Evolutionary conservation across 192 early-diverging fungal species (phyloP).

Genomic region (Phycomyces nitens): DNA sequence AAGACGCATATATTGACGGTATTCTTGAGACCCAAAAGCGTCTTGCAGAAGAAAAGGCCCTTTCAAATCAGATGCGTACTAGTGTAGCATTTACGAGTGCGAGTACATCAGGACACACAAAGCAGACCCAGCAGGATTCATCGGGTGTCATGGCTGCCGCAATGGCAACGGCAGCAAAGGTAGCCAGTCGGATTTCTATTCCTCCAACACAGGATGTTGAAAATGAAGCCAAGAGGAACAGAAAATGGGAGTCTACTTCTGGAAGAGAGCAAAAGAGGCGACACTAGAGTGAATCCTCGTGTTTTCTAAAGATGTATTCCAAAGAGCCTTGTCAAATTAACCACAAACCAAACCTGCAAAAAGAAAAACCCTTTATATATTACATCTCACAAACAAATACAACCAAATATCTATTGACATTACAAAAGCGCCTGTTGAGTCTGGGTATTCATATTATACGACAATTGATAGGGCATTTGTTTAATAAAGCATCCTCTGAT

Average conservation of each 20-base stretch:
- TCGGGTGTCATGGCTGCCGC: constrained; percentile 20
- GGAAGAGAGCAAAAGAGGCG: not conserved
- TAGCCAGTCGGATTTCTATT: constrained; percentile 19
- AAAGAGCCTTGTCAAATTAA: too few relatives aligned
- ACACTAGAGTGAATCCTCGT: not conserved
- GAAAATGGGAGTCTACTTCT: not conserved
- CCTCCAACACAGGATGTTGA: constrained; percentile 2
- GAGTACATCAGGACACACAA: not conserved
- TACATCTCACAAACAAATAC: too few relatives aligned
- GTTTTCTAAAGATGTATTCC: not conserved
- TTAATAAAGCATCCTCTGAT: too few relatives aligned
- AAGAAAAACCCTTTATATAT: too few relatives aligned
- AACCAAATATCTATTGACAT: too few relatives aligned
- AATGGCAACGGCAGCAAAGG: constrained; percentile 24
- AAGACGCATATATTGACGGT: constrained; percentile 55
- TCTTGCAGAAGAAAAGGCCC: constrained; percentile 38
- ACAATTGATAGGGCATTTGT: too few relatives aligned
- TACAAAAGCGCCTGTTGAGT: too few relatives aligned
- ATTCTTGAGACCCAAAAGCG: constrained; percentile 46
- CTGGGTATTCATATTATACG: too few relatives aligned
- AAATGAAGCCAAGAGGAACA: not conserved
- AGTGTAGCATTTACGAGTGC: constrained; percentile 15
- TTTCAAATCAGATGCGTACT: constrained; percentile 24
- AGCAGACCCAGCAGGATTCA: constrained; percentile 1
- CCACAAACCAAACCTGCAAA: too few relatives aligned